A percentile compares a stretch with the other conserved stretches of the same genome.
These are phyloP conservation scores for Auriscalpium orientale DNA, from an alignment of 768 basidiomycete species.

Conservation along the genomic window DNA sequence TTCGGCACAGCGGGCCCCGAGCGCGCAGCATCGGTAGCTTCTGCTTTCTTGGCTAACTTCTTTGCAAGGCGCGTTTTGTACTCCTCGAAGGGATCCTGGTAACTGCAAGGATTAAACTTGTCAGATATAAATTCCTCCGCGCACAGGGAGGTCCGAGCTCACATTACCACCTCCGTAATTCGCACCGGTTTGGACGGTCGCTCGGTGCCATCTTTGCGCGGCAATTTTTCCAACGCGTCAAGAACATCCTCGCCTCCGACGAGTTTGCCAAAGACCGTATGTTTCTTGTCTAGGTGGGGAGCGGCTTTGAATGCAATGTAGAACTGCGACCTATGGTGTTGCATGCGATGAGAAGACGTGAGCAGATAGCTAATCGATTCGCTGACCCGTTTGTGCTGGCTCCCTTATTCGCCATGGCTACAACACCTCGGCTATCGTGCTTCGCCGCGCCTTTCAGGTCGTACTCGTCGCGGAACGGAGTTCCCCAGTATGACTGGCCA, in stretches of 20 bases:
- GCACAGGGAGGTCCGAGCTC: conserved; percentile 21
- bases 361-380: too few relatives aligned
- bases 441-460: conserved; percentile 83
- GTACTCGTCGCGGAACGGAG: conserved; percentile 92
- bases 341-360: not conserved
- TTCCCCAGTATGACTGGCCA: conserved; percentile 91
- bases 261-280: conserved; percentile 94
- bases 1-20: conserved; percentile 23
- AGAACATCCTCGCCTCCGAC: conserved; percentile 94
- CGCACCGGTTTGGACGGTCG: conserved; percentile 78
- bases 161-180: conserved; percentile 87
- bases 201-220: conserved; percentile 79
- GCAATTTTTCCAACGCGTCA: conserved; percentile 73
- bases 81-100: conserved; percentile 92
- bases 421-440: conserved; percentile 74
- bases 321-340: conserved; percentile 68
- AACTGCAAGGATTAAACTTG: conserved; percentile 33
- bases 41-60: conserved; percentile 57
- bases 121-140: not conserved
- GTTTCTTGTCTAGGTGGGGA: conserved; percentile 84
- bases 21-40: conserved; percentile 28
- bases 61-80: conserved; percentile 81
- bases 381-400: conserved; percentile 76
- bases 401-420: conserved; percentile 97
- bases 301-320: conserved; percentile 84